Evolutionary conservation across 306 rosid species (phyloP).

Genomic region (Argentina anserina): DNA sequence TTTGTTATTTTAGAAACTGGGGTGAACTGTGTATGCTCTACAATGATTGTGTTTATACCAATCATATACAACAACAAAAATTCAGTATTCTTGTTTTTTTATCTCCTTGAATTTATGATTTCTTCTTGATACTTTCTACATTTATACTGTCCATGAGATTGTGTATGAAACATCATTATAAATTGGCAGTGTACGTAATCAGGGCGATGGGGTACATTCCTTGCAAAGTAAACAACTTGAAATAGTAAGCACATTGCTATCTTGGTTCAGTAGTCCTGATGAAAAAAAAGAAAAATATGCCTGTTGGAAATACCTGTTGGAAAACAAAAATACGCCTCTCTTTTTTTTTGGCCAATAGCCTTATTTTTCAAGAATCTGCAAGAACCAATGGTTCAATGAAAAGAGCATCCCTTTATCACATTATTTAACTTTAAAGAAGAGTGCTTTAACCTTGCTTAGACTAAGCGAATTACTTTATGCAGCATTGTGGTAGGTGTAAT

Average conservation of each 20-base stretch:
- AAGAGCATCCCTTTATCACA: background rate
- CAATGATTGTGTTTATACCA: background rate
- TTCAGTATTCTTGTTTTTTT: background rate
- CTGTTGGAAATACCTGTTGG: background rate
- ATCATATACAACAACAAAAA: background rate
- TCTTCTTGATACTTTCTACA: background rate
- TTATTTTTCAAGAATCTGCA: background rate
- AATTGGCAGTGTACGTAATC: background rate
- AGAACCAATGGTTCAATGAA: conserved; percentile 1
- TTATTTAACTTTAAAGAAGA: background rate
- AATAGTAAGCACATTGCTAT: background rate
- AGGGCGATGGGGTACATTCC: background rate
- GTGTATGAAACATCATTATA: background rate
- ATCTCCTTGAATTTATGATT: background rate
- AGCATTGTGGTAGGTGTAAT: background rate
- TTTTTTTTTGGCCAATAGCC: no score
- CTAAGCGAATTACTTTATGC: background rate
- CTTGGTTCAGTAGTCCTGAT: conserved; percentile 5
- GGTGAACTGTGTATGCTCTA: background rate
- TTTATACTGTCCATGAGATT: background rate
- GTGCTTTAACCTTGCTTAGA: background rate
- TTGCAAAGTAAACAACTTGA: background rate
- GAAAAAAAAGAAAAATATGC: no score
- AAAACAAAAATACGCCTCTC: no score
- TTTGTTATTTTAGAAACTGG: background rate